Evolutionary conservation across 257 asterid genomes (phyloP).

Genomic region (Solanum dulcamara): DNA sequence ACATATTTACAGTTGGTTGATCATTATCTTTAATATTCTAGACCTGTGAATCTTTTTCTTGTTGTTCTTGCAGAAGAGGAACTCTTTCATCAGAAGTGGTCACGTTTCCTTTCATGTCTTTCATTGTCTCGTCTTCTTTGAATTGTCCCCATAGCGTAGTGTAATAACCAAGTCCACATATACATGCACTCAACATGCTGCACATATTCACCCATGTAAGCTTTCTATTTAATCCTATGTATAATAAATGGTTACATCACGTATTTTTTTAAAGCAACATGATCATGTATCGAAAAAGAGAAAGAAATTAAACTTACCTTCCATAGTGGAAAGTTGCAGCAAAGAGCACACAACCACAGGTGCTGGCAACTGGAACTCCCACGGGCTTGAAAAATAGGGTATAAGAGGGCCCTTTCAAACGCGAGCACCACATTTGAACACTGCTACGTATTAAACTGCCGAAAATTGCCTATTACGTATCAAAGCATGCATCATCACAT

Average conservation of each 20-base stretch:
- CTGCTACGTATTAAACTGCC: constrained; percentile 47
- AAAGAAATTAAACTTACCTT: constrained; percentile 14
- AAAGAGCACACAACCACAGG: constrained; percentile 51
- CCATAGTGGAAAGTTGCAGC: constrained; percentile 61
- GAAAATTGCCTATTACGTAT: constrained; percentile 34
- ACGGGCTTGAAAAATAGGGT: constrained; percentile 59
- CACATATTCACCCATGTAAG: not conserved
- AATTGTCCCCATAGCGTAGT: constrained; percentile 47
- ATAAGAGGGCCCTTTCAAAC: constrained; percentile 44
- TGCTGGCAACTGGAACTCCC: constrained; percentile 67
- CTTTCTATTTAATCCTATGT: not conserved
- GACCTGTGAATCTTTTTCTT: constrained; percentile 16
- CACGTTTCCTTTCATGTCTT: not conserved
- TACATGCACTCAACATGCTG: constrained; percentile 64
- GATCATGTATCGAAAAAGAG: not conserved
- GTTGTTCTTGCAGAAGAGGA: constrained; percentile 28
- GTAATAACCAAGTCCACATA: constrained; percentile 60
- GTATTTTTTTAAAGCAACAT: not conserved
- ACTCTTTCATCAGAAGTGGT: constrained; percentile 18
- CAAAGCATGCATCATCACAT: not conserved
- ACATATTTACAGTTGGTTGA: not conserved
- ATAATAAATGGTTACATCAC: not conserved
- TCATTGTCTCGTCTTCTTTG: constrained; percentile 15
- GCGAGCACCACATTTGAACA: constrained; percentile 53
- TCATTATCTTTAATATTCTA: not conserved